These are phyloP conservation scores for Boletus albobrunnescens DNA, from an alignment of 1,284 basidiomycete species.

Conservation along the genomic window DNA sequence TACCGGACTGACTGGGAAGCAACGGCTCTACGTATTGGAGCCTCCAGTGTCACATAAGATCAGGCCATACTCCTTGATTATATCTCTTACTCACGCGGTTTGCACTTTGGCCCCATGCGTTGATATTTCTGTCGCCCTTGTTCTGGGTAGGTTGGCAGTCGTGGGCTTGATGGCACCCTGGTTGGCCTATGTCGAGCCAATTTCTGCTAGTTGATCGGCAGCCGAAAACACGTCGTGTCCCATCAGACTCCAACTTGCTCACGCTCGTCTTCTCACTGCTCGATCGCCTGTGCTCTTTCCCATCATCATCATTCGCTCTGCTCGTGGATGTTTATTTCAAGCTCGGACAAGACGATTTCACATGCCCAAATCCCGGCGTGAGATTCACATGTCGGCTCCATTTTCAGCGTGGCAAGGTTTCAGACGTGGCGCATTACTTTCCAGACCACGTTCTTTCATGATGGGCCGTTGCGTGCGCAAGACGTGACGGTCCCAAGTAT, in stretches of 20 bases:
- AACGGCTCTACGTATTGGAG: background rate
- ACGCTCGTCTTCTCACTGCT: background rate
- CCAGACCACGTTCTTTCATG: background rate
- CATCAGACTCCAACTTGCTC: background rate
- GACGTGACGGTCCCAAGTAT: no score
- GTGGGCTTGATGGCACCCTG: background rate
- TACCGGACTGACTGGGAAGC: conserved; percentile 4
- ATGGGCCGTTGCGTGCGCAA: no score
- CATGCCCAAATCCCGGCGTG: background rate
- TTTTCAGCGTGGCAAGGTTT: background rate
- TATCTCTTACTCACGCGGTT: conserved; percentile 1
- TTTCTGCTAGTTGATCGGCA: background rate
- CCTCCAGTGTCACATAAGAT: background rate
- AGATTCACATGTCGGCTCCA: no score
- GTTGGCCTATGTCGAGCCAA: background rate
- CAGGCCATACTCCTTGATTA: background rate
- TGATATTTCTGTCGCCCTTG: background rate
- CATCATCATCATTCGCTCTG: background rate
- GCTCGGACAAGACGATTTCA: background rate
- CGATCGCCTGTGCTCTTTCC: background rate
- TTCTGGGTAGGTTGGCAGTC: background rate
- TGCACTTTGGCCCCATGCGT: background rate
- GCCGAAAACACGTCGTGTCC: background rate
- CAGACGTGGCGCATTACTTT: background rate
- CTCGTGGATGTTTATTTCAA: no score